These are phyloP conservation scores for Gleditsia sinensis DNA, from an alignment of 306 rosid genomes.

Conservation along the genomic window DNA sequence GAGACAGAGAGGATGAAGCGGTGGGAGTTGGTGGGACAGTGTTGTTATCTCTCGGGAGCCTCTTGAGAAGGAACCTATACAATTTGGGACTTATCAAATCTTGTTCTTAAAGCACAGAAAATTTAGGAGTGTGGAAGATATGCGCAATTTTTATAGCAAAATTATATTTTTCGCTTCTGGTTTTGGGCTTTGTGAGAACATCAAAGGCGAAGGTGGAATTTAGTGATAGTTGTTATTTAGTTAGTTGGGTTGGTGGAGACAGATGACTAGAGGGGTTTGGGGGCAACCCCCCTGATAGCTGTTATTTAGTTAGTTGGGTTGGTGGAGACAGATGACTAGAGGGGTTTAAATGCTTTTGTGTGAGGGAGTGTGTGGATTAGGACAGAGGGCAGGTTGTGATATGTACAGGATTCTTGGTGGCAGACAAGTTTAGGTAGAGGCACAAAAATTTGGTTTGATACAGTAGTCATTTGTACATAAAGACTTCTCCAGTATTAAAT, in stretches of 20 bases:
- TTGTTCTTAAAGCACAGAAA: slow-evolving; percentile 50
- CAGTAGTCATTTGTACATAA: slow-evolving; percentile 52
- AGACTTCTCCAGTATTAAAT: slow-evolving; percentile 28
- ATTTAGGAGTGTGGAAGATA: slow-evolving; percentile 43
- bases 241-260: slow-evolving; percentile 68
- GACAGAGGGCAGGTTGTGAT: slow-evolving; percentile 29
- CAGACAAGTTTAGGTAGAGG: slow-evolving; percentile 43
- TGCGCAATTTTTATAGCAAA: slow-evolving; percentile 44
- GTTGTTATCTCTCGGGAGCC: slow-evolving; percentile 80
- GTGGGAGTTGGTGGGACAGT: slow-evolving; percentile 89
- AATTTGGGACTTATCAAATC: slow-evolving; percentile 85
- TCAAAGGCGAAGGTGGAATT: slow-evolving; percentile 47
- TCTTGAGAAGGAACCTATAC: slow-evolving; percentile 82
- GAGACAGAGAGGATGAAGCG: slow-evolving; percentile 47
- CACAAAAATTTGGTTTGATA: slow-evolving; percentile 31
- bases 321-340: slow-evolving; percentile 49
- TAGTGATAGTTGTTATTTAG: slow-evolving; percentile 55
- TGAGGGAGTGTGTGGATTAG: slow-evolving; percentile 31
- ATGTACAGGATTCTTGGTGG: slow-evolving; percentile 35
- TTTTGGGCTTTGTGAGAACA: slow-evolving; percentile 72
- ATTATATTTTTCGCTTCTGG: slow-evolving; percentile 74
- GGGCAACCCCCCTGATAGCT: no score
- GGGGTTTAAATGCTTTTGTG: slow-evolving; percentile 47
- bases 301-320: slow-evolving; percentile 58
- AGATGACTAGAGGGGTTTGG: slow-evolving; percentile 18